Evolutionary conservation across 805 yeast genomes (phyloP), one percentile per base, ranked within the genome.

Genomic region (Yamadazyma sp.): DNA sequence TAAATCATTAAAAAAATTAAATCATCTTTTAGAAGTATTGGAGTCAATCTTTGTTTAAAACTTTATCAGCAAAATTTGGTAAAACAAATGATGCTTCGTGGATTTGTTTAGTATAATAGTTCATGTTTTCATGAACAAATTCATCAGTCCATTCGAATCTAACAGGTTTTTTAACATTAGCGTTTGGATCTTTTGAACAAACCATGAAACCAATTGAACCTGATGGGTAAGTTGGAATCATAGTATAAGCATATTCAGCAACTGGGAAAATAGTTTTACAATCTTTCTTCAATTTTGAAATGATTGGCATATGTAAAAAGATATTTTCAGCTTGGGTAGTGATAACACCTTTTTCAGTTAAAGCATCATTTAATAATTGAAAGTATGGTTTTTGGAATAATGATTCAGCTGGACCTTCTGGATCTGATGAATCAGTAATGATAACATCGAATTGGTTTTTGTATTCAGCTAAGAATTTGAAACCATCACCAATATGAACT

Each of bases 181-280:
- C 79, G 17, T 61, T 49, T 11, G 75, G 57, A 55, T 85, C 83
- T 70, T 88, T 91, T 44, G 82, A 75, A 62, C 97, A 89, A 42
- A 91, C 89, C 96, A 91, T 86, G 68, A 93, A 86, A n/a, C 98
- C 98, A 55, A 91, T 83, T 61, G 88, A 94, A 46, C 98, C 98
- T 13, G 96, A 81, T 45, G 98, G 96, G 57, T 91, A 91, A 40
- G 98, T 89, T 56, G 98, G 98, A 49, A 89, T 87, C 56, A 93
- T 78, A 40, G 94, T 83, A 69, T 86, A 85, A 22, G 95, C 88
- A 60, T 88, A 89, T 57, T 84, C 93, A 27, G 83, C 97, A 36
- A 78, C 84, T 30, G 96, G 95, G 81, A 91, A 91, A 30, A 91
- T 87, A 44, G 78, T 77, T 46, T 71, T 63, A 65, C 96, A 88